These are phyloP conservation scores for Mycena kentingensis DNA, from an alignment of 768 basidiomycete species.

Conservation along the genomic window DNA sequence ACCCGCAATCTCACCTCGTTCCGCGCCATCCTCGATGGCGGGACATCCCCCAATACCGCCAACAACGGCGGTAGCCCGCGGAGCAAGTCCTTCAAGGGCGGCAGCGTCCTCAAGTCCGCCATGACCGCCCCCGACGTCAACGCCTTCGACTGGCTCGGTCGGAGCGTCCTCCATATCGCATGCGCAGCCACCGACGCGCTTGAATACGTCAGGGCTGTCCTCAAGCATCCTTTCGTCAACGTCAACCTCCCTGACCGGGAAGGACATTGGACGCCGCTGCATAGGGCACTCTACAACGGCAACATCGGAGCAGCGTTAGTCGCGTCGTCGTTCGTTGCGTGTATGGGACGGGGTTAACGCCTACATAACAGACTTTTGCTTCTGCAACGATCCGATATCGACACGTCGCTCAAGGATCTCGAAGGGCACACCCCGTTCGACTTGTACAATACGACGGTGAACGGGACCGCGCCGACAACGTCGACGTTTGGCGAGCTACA, in stretches of 20 bases:
- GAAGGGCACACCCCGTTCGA: slow-evolving; percentile 94
- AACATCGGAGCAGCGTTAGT: slow-evolving; percentile 72
- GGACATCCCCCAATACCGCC: slow-evolving; percentile 34
- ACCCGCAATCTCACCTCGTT: slow-evolving; percentile 75
- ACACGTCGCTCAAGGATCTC: slow-evolving; percentile 70
- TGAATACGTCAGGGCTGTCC: slow-evolving; percentile 76
- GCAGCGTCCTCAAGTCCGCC: slow-evolving; percentile 39
- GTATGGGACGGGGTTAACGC: slow-evolving; percentile 14
- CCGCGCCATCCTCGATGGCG: slow-evolving; percentile 67
- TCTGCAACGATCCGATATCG: slow-evolving; percentile 72
- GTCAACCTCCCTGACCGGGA: slow-evolving; percentile 82
- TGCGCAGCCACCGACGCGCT: slow-evolving; percentile 67
- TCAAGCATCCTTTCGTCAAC: slow-evolving; percentile 74
- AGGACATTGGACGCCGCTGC: slow-evolving; percentile 89
- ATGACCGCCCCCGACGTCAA: slow-evolving; percentile 57
- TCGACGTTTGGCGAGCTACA: slow-evolving; percentile 60
- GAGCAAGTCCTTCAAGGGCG: slow-evolving; percentile 59
- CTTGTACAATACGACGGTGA: slow-evolving; percentile 87
- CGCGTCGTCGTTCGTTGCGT: slow-evolving; percentile 4
- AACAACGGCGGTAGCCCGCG: slow-evolving; percentile 43
- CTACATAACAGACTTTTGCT: slow-evolving; percentile 62
- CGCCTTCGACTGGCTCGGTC: slow-evolving; percentile 67
- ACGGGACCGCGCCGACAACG: slow-evolving; percentile 62
- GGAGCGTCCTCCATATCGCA: slow-evolving; percentile 82
- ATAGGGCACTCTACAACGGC: slow-evolving; percentile 81